Percentiles rank a stretch among this genome's conserved stretches.
Evolutionary conservation across 208 protist genomes (phyloP).

Genomic region (Naegleria lovaniensis): DNA sequence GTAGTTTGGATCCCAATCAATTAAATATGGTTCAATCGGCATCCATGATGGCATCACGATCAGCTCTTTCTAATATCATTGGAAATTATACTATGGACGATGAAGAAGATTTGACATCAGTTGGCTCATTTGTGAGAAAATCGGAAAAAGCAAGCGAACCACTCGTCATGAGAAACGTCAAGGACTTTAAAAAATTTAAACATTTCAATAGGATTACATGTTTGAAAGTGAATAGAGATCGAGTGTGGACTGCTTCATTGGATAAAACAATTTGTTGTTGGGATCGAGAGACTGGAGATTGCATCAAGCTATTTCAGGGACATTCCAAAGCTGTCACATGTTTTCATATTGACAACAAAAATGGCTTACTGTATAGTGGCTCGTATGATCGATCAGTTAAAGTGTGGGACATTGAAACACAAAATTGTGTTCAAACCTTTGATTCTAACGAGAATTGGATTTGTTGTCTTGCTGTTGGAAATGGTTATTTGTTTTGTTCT

Average conservation of each 20-base stretch:
- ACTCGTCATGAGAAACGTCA: not conserved
- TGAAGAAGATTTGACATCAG: not conserved
- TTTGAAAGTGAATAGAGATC: not conserved
- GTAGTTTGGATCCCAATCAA: not conserved
- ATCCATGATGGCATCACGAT: not conserved
- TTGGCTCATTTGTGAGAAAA: not conserved
- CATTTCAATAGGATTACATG: not conserved
- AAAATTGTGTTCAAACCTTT: not conserved
- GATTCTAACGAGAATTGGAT: slow-evolving; percentile 5
- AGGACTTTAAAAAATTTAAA: slow-evolving; percentile 24
- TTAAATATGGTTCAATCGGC: not conserved
- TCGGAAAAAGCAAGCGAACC: not conserved
- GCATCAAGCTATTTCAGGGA: not conserved
- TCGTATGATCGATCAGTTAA: not conserved
- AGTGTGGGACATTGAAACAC: not conserved
- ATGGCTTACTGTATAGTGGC: not conserved
- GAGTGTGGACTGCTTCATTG: not conserved
- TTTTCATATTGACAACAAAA: not conserved
- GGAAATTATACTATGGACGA: not conserved
- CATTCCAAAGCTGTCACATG: not conserved
- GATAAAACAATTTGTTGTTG: slow-evolving; percentile 16
- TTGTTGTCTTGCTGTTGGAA: not conserved
- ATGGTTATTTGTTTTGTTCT: not conserved
- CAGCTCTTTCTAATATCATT: not conserved
- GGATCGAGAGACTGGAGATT: not conserved